A percentile compares a stretch with the other conserved stretches of the same genome.
phyloP scores from a whole-genome alignment of 2,329 filamentous ascomycete genomes.

The Stagonosporopsis vannaccii region DNA sequence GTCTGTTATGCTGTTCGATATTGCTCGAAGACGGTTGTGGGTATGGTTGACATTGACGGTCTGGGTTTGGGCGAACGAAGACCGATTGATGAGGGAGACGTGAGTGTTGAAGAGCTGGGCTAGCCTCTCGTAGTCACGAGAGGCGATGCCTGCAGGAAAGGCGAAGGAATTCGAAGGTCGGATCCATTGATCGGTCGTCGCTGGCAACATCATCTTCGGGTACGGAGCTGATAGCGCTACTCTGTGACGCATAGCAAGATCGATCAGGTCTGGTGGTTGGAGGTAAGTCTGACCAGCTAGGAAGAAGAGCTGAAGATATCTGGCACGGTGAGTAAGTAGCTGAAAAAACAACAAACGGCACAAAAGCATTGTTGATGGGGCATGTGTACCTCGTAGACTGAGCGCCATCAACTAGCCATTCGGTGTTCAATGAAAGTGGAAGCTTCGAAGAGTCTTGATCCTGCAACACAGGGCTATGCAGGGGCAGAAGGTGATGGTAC shows the following conservation, averaged over 20 bases:
- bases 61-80: background rate
- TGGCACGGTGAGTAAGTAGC: background rate
- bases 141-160: background rate
- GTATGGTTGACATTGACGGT: background rate
- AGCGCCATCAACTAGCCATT: conserved; percentile 5
- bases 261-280: conserved; percentile 37
- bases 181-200: conserved; percentile 16
- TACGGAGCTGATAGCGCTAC: conserved; percentile 23
- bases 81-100: background rate
- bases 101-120: background rate
- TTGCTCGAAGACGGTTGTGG: background rate
- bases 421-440: conserved; percentile 28
- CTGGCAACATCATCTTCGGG: conserved; percentile 13
- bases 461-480: conserved; percentile 22
- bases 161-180: background rate
- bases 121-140: background rate
- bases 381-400: background rate
- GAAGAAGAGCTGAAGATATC: conserved; percentile 30
- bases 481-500: conserved; percentile 34
- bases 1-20: background rate
- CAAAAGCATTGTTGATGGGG: too few relatives aligned
- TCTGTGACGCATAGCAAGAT: conserved; percentile 27
- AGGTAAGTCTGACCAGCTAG: conserved; percentile 30
- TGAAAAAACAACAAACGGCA: too few relatives aligned
- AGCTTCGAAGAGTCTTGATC: conserved; percentile 24